A percentile compares a stretch with the other conserved stretches of the same genome.
These are phyloP conservation scores for Bruguiera parviflora DNA, from an alignment of 345 rosid genomes.

Conservation along the genomic window DNA sequence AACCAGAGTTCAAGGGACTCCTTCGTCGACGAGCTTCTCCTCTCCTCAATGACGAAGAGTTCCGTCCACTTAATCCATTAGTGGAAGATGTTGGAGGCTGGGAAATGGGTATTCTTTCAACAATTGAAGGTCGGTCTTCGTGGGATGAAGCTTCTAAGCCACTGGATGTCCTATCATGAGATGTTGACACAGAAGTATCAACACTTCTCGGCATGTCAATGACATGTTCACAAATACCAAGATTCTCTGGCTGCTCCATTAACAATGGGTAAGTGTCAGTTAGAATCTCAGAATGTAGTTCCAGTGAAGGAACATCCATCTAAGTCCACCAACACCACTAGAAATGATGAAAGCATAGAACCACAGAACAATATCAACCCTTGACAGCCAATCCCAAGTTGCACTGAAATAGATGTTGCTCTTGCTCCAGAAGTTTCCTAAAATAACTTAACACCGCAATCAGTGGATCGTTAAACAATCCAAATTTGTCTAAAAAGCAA, in stretches of 20 bases:
- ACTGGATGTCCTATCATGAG: conserved; percentile 54
- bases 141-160: conserved; percentile 46
- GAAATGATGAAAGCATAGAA: conserved; percentile 44
- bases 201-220: conserved; percentile 49
- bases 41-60: conserved; percentile 43
- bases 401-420: neutral
- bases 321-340: conserved; percentile 38
- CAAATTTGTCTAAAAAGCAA: conserved; percentile 16
- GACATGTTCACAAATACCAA: conserved; percentile 49
- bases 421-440: conserved; percentile 6
- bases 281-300: conserved; percentile 41
- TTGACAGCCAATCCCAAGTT: conserved; percentile 6
- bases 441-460: conserved; percentile 22
- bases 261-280: conserved; percentile 47
- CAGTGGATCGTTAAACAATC: conserved; percentile 16
- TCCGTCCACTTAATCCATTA: conserved; percentile 52
- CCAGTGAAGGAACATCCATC: conserved; percentile 75
- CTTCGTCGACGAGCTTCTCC: conserved; percentile 67
- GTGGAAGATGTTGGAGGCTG: conserved; percentile 46
- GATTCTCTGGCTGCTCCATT: conserved; percentile 67
- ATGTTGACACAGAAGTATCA: conserved; percentile 45
- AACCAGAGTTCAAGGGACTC: conserved; percentile 89
- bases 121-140: conserved; percentile 50
- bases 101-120: conserved; percentile 33
- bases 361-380: conserved; percentile 18